Percentiles rank a stretch among this genome's conserved stretches.
Evolutionary conservation across 768 basidiomycete genomes (phyloP).

Genomic region (Tulasnella sp.): DNA sequence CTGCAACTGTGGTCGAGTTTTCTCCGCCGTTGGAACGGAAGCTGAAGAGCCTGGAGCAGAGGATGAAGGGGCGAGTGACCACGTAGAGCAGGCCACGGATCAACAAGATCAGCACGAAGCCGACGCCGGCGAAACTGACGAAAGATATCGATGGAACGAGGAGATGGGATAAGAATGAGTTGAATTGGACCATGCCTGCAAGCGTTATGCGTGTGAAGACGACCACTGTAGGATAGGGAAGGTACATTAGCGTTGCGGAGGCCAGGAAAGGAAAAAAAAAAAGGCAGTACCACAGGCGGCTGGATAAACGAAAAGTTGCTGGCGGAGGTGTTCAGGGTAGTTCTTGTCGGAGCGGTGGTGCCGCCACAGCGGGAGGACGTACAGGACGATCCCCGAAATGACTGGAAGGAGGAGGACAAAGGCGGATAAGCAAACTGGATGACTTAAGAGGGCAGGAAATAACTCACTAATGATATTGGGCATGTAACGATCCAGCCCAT

Average conservation of each 20-base stretch:
- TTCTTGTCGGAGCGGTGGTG: too few species aligned
- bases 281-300: too few species aligned
- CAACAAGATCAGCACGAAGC: conserved; percentile 52
- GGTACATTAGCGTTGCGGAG: too few species aligned
- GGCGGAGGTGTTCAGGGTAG: too few species aligned
- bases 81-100: conserved; percentile 47
- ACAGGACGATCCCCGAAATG: too few species aligned
- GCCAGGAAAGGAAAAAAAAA: conserved; percentile 39
- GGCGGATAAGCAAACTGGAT: too few species aligned
- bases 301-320: too few species aligned
- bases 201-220: conserved; percentile 49
- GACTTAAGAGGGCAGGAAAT: background rate
- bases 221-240: background rate
- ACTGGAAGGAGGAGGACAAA: background rate
- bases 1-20: background rate
- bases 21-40: background rate
- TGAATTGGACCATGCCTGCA: conserved; percentile 49
- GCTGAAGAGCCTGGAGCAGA: conserved; percentile 34
- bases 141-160: conserved; percentile 23
- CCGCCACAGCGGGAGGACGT: too few species aligned
- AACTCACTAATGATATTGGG: conserved; percentile 48
- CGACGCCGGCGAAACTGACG: conserved; percentile 48
- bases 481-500: conserved; percentile 57
- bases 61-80: conserved; percentile 48
- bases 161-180: conserved; percentile 40